Base-by-base conservation (phyloP, 805 yeast species). In the Candida endomychidarum region DNA sequence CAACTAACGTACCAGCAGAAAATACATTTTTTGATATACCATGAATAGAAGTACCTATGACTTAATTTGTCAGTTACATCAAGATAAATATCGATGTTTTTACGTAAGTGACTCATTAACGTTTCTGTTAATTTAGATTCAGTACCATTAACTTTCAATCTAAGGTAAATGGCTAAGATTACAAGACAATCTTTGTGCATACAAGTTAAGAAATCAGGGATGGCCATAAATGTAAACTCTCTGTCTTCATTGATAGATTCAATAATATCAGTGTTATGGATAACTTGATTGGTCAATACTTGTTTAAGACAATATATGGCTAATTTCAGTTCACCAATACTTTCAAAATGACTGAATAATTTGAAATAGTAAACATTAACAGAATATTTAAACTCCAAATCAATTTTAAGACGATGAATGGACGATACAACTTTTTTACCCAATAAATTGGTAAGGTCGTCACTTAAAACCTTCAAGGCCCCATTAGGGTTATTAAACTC, bases 251-350 rank as follows among this genome's bases (percentile, higher is more conserved):
- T 33, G 5, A 41, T 26, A 7, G 23, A 9, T 15, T 16, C 2
- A 6, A 12, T 8, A 10, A 33, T 4, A 3, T 33, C 38, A 4
- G 12, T 19, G 10, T 33, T 24, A 26, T 33, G 19, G 14, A 34
- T 28, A 6, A 18, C n/a, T 27, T 33, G 30, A 12, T 27, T 27
- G 5, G 20, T 22, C 2, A 37, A 19, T 8, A 57, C 38, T 34
- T 64, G 63, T 31, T 57, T 60, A 25, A 67, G 36, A 44, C 60
- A 67, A 33, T 61, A 58, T 42, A 56, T 65, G 1, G 72, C 57
- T 28, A 61, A 56, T 2, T 55, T 56, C 1, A 45, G 24, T 14
- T 67, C 54, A 1, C 50, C 43, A 14, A 49, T 46, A 7, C 40
- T 33, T 47, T 73, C 78, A 42, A 70, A 74, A 43, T 68, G 64